phyloP scores from a whole-genome alignment of 805 yeast species.

The Ogataea pignaliae region DNA sequence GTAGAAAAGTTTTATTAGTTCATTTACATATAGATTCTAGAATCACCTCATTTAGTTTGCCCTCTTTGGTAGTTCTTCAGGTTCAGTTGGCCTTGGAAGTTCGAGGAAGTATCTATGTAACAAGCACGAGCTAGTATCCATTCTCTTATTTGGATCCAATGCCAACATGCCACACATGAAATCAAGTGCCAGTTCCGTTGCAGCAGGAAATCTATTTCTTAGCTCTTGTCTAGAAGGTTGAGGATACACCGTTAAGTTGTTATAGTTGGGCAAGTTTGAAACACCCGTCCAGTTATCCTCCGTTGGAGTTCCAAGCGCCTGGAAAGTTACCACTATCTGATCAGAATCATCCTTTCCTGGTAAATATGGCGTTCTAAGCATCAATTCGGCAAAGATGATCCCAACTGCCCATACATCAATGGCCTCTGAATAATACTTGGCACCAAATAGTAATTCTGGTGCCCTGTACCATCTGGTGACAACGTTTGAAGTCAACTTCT shows the following conservation, averaged over 20 bases:
- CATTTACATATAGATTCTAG: neutral
- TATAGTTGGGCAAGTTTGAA: slow-evolving; percentile 69
- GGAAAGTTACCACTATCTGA: slow-evolving; percentile 88
- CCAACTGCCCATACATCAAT: slow-evolving; percentile 97
- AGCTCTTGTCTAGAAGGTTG: slow-evolving; percentile 78
- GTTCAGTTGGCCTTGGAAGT: slow-evolving; percentile 70
- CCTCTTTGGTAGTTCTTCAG: slow-evolving; percentile 50
- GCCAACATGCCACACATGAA: slow-evolving; percentile 67
- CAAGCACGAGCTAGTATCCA: slow-evolving; percentile 60
- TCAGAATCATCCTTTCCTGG: slow-evolving; percentile 91
- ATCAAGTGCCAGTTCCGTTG: slow-evolving; percentile 79
- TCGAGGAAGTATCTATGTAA: slow-evolving; percentile 67
- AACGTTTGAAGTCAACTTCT: slow-evolving; percentile 82
- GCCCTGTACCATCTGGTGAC: slow-evolving; percentile 98
- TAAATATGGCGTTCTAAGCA: slow-evolving; percentile 91
- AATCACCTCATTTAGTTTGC: slow-evolving; percentile 16
- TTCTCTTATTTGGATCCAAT: slow-evolving; percentile 74
- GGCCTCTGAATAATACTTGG: slow-evolving; percentile 83
- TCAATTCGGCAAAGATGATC: slow-evolving; percentile 89
- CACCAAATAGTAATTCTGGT: slow-evolving; percentile 81
- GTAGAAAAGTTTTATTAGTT: slow-evolving; percentile 20
- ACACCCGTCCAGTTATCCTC: slow-evolving; percentile 91
- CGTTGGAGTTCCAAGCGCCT: slow-evolving; percentile 94
- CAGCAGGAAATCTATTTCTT: slow-evolving; percentile 82
- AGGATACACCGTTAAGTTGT: slow-evolving; percentile 71